These are phyloP conservation scores for Quillaja saponaria DNA, from an alignment of 306 rosid genomes.

Conservation along the genomic window DNA sequence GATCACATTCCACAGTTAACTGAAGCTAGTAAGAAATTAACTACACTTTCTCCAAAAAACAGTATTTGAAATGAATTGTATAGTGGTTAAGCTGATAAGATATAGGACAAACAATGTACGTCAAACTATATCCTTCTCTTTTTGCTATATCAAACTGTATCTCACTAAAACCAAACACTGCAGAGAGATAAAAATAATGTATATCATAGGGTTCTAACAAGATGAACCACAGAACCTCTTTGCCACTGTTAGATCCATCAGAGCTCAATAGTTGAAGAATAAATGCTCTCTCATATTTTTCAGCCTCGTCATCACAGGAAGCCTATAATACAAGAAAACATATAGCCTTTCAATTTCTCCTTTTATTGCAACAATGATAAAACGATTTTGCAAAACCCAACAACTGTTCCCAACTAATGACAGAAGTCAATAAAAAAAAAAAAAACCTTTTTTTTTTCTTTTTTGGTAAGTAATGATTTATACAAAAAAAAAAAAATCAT, in stretches of 20 bases:
- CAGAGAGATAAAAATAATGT: neutral
- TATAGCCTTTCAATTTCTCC: neutral
- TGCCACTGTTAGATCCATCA: slow-evolving; percentile 55
- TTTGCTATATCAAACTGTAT: too few species aligned
- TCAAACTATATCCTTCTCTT: neutral
- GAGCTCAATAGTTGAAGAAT: slow-evolving; percentile 66
- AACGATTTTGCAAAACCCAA: slow-evolving; percentile 11
- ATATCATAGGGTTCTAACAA: slow-evolving; percentile 10
- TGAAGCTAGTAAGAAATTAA: slow-evolving; percentile 16
- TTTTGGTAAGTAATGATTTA: too few species aligned
- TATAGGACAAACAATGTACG: neutral
- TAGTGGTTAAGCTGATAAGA: slow-evolving; percentile 6
- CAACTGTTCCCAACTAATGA: slow-evolving; percentile 1
- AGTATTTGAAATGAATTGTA: neutral
- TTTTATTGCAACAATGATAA: slow-evolving; percentile 23
- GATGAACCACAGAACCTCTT: slow-evolving; percentile 64
- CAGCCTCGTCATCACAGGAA: slow-evolving; percentile 70
- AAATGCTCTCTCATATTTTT: slow-evolving; percentile 80
- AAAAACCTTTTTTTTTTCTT: too few species aligned
- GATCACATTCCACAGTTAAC: neutral
- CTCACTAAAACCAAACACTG: too few species aligned
- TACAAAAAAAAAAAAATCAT: slow-evolving; percentile 6
- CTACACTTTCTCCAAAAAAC: neutral
- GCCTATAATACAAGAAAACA: slow-evolving; percentile 51
- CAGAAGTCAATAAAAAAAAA: neutral